Base-by-base conservation (phyloP, 306 rosid genomes). In the Rosa lucieae region DNA sequence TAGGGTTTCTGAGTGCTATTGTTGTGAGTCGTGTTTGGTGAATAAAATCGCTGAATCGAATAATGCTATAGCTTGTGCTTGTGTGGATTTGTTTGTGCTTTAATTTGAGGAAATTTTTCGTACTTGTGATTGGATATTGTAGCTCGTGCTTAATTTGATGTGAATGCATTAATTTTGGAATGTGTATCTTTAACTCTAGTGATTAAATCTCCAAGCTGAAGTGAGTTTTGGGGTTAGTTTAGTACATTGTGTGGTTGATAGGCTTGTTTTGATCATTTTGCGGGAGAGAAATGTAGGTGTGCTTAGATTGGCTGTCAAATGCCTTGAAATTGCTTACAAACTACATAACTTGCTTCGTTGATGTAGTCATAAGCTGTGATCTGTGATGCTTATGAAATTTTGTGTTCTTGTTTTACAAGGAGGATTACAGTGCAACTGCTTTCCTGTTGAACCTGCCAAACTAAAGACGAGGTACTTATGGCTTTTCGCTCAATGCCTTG, bases 401-500 rank as follows among this genome's bases (percentile, higher is more conserved):
- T 85, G 85, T 85, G 61, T 85, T 84, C 3, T 49, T 84, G 67
- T 5, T 72, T 78, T 46, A 67, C 79, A 73, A 85, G 84, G 92
- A 80, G 71, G 80, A 76, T 79, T 47, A 70, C 76, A 68, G 83
- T 84, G 51, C 84, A 76, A 83, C 85, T 56, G 51, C 73, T 79
- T 84, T 79, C 81, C 68, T 79, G 81, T 83, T 85, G 49, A 72
- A 53, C 75, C 79, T 77, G 76, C 73, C 58, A 29, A 62, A 9
- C 72, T 39, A 53, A 23, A 44, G 23, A 15, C 23, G 76, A 69
- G 78, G 76, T 77, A 29, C 1, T 20, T 75, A 44, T 6, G 39
- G 37, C 74, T 73, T 65, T 15, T 48, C 68, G 61, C 68, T 68
- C 29, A 74, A 62, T 11, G 42, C 68, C 20, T 62, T 62, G 68